Evolutionary conservation across 2,329 filamentous ascomycete species (phyloP).

Genomic region (Dothideomycetes sp.): DNA sequence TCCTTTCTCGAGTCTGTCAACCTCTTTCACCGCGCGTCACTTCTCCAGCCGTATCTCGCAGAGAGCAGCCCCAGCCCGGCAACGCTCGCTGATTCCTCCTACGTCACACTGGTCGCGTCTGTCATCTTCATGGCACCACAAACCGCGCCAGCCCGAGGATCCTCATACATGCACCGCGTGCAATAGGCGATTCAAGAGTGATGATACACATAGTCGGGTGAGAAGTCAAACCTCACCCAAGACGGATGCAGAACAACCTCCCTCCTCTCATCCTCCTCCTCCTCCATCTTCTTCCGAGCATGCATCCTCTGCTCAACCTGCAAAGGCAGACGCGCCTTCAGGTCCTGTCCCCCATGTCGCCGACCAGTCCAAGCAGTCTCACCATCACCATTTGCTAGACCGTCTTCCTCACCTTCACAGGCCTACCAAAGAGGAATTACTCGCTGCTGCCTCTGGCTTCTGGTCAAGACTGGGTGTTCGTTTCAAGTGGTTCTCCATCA

Average conservation of each 20-base stretch:
- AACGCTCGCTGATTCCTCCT: neutral
- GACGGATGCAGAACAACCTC: neutral
- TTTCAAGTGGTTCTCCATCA: constrained; percentile 96
- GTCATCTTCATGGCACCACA: neutral
- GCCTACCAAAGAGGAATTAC: constrained; percentile 84
- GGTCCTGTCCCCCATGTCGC: too few relatives aligned
- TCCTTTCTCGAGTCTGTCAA: too few relatives aligned
- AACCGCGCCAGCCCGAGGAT: neutral
- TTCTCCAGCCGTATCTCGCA: neutral
- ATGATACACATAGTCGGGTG: neutral
- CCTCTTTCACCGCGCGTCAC: too few relatives aligned
- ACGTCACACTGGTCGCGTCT: neutral
- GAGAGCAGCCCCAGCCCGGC: neutral
- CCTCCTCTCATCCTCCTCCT: neutral
- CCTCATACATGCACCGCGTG: neutral
- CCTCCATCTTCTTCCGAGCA: neutral
- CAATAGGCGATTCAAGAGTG: constrained; percentile 2
- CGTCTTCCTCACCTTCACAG: constrained; percentile 60
- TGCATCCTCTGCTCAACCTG: too few relatives aligned
- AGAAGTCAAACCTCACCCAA: neutral
- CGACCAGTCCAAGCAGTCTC: neutral
- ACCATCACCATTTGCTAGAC: constrained; percentile 35
- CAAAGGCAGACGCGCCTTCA: too few relatives aligned
- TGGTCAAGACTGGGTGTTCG: constrained; percentile 81
- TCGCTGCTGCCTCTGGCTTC: constrained; percentile 85